Conservation (phyloP, 768 basidiomycete species). For the Termitomyces sp. region DNA sequence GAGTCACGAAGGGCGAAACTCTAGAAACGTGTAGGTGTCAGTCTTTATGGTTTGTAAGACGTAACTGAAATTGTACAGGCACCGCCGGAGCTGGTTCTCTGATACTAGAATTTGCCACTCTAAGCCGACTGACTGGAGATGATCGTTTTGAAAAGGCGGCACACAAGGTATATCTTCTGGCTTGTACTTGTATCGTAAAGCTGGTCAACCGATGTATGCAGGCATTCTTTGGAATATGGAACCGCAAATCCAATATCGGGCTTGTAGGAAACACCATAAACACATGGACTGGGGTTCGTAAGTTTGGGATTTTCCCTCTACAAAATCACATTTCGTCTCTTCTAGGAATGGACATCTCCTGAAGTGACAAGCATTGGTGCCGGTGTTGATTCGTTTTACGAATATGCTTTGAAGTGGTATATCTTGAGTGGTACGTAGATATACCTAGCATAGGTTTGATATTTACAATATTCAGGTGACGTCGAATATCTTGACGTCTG, state of each 20-base stretch:
- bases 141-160: constrained; percentile 87
- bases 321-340: not conserved
- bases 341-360: constrained; percentile 69
- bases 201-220: constrained; percentile 5
- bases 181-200: not conserved
- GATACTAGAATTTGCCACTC: constrained; percentile 89
- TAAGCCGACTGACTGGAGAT: constrained; percentile 88
- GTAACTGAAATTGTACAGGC: constrained; percentile 37
- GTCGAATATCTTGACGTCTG: constrained; percentile 78
- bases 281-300: constrained; percentile 69
- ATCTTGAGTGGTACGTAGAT: constrained; percentile 62
- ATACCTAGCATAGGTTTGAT: not conserved
- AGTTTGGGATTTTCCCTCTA: not conserved
- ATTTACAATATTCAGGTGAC: constrained; percentile 44
- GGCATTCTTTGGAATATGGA: constrained; percentile 94
- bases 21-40: constrained; percentile 72
- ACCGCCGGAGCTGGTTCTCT: constrained; percentile 91
- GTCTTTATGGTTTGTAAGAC: not conserved
- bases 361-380: constrained; percentile 84
- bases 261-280: constrained; percentile 89
- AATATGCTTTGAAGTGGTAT: constrained; percentile 92
- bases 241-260: constrained; percentile 76
- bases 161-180: constrained; percentile 36
- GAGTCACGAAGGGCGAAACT: constrained; percentile 70
- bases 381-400: constrained; percentile 93